These are phyloP conservation scores for Amphicarpaea edgeworthii DNA, from an alignment of 306 rosid genomes.

Conservation along the genomic window DNA sequence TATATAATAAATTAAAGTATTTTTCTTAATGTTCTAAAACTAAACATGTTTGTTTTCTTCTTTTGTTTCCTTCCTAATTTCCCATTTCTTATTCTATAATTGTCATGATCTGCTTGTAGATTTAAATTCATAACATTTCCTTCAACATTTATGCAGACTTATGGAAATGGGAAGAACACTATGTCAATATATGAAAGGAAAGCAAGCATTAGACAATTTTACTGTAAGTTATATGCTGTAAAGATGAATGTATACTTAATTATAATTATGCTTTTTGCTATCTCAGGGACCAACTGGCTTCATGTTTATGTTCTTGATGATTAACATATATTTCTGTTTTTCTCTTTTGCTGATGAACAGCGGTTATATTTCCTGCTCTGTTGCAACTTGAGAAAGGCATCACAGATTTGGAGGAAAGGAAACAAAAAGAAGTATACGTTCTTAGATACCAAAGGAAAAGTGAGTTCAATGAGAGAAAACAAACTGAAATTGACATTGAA, in stretches of 20 bases:
- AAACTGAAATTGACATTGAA: conserved; percentile 73
- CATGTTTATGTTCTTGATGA: not conserved
- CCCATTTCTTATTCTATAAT: conserved; percentile 11
- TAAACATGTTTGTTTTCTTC: not conserved
- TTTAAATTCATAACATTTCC: conserved; percentile 20
- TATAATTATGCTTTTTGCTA: conserved; percentile 1
- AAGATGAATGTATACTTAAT: conserved; percentile 15
- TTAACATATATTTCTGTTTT: conserved; percentile 17
- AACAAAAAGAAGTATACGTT: conserved; percentile 69
- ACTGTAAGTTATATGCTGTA: conserved; percentile 62
- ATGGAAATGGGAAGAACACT: conserved; percentile 85
- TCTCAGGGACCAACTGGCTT: not conserved
- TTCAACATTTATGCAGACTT: conserved; percentile 63
- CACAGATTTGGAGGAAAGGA: conserved; percentile 88
- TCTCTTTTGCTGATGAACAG: conserved; percentile 52
- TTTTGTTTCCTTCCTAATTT: not conserved
- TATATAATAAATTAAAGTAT: not conserved
- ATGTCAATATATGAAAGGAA: conserved; percentile 85
- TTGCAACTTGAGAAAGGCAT: conserved; percentile 90
- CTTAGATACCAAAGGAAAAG: conserved; percentile 60
- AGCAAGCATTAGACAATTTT: conserved; percentile 84
- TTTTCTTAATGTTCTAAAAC: not conserved
- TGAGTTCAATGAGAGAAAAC: conserved; percentile 44
- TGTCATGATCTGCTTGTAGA: conserved; percentile 18
- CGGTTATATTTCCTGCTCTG: conserved; percentile 82